Evolutionary conservation across 1,284 basidiomycete species (phyloP).

Genomic region (Cutaneotrichosporon curvatum): DNA sequence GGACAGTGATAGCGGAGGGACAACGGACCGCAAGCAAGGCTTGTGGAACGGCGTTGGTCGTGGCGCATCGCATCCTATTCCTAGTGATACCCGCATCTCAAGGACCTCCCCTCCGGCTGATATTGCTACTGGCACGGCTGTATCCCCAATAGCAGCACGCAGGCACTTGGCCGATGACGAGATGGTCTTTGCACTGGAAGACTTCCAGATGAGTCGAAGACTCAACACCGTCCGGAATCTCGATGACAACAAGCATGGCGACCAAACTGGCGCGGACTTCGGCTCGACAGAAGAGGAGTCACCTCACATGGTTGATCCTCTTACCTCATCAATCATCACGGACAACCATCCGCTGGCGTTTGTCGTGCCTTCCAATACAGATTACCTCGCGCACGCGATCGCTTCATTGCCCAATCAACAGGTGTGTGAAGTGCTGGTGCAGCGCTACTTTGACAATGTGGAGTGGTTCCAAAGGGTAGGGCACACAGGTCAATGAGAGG

Average conservation of each 20-base stretch:
- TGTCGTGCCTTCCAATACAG: conserved; percentile 7
- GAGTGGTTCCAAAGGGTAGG: conserved; percentile 20
- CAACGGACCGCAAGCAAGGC: too few relatives aligned
- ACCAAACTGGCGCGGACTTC: neutral
- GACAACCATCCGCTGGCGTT: conserved; percentile 15
- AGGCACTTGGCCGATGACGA: conserved; percentile 17
- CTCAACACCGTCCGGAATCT: conserved; percentile 19
- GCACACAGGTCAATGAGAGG: neutral
- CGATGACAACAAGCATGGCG: conserved; percentile 1
- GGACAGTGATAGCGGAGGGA: too few relatives aligned
- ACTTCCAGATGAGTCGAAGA: conserved; percentile 17
- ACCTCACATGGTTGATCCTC: neutral
- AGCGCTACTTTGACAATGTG: conserved; percentile 17
- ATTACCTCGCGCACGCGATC: conserved; percentile 16
- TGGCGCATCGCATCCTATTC: too few relatives aligned
- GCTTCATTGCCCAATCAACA: conserved; percentile 10
- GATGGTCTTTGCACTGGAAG: conserved; percentile 19
- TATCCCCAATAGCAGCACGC: conserved; percentile 7
- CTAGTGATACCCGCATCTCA: too few relatives aligned
- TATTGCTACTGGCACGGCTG: neutral
- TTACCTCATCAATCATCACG: neutral
- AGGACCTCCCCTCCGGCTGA: too few relatives aligned
- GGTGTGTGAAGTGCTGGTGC: conserved; percentile 11
- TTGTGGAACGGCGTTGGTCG: too few relatives aligned
- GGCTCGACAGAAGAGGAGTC: neutral